Evolutionary conservation across 345 rosid genomes (phyloP).

Genomic region (Dovyalis caffra): DNA sequence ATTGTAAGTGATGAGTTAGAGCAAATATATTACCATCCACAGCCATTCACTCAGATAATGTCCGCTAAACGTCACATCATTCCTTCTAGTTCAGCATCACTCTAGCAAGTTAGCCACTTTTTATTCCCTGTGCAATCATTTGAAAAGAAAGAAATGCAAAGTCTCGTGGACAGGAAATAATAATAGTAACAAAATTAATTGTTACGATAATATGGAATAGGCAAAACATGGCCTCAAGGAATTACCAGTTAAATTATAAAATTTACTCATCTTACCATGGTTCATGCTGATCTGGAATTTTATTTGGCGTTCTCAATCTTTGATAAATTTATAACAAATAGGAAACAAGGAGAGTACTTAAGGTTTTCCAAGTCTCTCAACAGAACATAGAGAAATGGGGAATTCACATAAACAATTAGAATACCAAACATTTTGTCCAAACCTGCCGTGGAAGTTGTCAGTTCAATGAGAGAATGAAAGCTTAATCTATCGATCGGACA

Average conservation of each 20-base stretch:
- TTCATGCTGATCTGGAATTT: too few relatives aligned
- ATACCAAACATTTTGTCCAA: too few relatives aligned
- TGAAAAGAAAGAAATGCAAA: neutral
- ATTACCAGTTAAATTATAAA: too few relatives aligned
- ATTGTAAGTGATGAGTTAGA: neutral
- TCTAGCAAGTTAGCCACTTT: neutral
- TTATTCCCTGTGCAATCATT: neutral
- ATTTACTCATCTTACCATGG: too few relatives aligned
- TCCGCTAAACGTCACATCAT: neutral
- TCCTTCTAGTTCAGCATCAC: too few relatives aligned
- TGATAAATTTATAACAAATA: neutral
- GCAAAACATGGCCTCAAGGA: neutral
- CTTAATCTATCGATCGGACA: neutral
- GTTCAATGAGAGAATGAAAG: neutral
- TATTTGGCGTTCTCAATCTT: neutral
- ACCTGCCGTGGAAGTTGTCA: neutral
- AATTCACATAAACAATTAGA: neutral
- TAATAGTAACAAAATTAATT: neutral
- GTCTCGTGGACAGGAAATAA: neutral
- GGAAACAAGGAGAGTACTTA: neutral
- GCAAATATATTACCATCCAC: neutral
- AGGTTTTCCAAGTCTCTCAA: neutral
- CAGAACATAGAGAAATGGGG: neutral
- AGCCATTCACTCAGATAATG: neutral
- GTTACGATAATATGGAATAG: neutral